Base-by-base conservation (phyloP, 495 filamentous ascomycete genomes). In the Hypoxylon cercidicola region DNA sequence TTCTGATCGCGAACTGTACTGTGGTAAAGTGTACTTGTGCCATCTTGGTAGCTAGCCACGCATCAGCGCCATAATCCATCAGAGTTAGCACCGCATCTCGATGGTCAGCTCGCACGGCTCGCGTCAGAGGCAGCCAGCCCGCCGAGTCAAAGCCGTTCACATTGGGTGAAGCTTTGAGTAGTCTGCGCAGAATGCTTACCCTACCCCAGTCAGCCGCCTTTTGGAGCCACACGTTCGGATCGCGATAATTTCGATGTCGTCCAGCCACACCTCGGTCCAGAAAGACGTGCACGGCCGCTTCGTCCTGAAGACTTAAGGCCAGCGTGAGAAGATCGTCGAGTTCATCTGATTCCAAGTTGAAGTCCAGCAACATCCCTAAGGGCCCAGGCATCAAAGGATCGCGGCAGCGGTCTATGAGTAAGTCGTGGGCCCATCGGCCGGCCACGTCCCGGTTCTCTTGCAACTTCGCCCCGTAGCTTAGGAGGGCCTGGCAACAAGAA, bases 151-250 rank as follows among this genome's bases (percentile, higher is more conserved):
- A 20, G 4, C 45, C 20, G 7, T 59, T 59, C 13, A 59, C 16
- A 49, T 50, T 7, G 30, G 55, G 55, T 12, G 32, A 40, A 12
- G 20, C 44, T 20, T 20, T 18, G 1, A 50, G 35, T 11, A 59
- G 21, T 28, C 35, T 21, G 12, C 55, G 55, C 9, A 50, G 19
- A 20, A 50, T 19, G 2, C 34, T n/a, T 4, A 43, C 8, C 15
- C 50, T 7, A 9, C 55, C 45, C 55, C 55, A 59, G n/a, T 19
- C n/a, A 12, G 55, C 55, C 9, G 55, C 55, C 15, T 30, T 16
- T 32, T 49, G 45, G 15, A 59, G 55, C 55, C 55, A 59, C 3
- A 32, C 15, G 35, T 41, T 50, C n/a, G 55, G 55, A 23, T 59
- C 34, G 21, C 21, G 13, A 13, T 2, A 20, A 32, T 21, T 35